A percentile compares a stretch with the other conserved stretches of the same genome.
Conservation (phyloP, 2,329 filamentous ascomycete species). For the Calonectria pauciramosa region DNA sequence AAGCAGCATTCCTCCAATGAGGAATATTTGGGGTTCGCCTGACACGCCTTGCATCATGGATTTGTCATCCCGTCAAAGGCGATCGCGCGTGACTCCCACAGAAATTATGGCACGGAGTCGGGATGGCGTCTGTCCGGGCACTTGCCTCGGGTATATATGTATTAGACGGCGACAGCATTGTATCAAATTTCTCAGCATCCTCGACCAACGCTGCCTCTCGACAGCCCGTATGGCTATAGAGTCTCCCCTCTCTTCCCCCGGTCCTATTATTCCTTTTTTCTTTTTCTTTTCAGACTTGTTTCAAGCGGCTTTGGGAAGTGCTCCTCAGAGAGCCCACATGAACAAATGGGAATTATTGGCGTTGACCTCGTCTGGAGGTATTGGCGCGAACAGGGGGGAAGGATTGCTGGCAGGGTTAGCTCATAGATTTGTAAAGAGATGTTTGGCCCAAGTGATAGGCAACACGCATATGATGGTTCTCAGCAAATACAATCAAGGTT, state of each 20-base stretch:
- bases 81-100: neutral
- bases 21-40: neutral
- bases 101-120: conserved; percentile 15
- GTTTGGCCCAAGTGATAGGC: conserved; percentile 33
- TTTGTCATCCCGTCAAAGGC: neutral
- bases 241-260: conserved; percentile 8
- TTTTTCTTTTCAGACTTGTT: conserved; percentile 31
- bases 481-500: conserved; percentile 24
- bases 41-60: neutral
- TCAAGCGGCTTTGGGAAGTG: conserved; percentile 30
- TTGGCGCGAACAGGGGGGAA: conserved; percentile 37
- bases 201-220: conserved; percentile 1
- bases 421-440: conserved; percentile 44
- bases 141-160: conserved; percentile 20
- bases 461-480: conserved; percentile 38
- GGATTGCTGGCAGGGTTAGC: conserved; percentile 31
- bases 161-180: conserved; percentile 24
- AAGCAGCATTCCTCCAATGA: neutral
- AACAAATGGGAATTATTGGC: conserved; percentile 34
- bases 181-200: conserved; percentile 9
- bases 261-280: conserved; percentile 33
- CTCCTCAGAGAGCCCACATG: conserved; percentile 28
- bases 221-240: conserved; percentile 14
- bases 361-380: conserved; percentile 37
- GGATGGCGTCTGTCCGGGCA: conserved; percentile 18